Percentiles rank a stretch among this genome's conserved stretches.
Conservation (phyloP, 176 grass and related monocot species). For the Carex kokanica region DNA sequence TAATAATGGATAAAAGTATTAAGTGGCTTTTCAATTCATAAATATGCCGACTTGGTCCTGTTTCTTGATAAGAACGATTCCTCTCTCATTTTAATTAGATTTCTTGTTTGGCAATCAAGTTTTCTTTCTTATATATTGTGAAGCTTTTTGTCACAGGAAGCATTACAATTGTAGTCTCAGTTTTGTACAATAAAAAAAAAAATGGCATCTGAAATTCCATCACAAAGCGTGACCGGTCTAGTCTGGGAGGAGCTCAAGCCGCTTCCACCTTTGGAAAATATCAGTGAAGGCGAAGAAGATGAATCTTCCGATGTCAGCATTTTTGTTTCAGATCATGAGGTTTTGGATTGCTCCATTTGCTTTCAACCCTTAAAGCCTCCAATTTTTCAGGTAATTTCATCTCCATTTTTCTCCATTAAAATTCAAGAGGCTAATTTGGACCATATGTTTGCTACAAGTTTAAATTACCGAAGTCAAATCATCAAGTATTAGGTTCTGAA, state of each 20-base stretch:
- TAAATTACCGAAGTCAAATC: background rate
- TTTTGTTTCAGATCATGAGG: conserved; percentile 25
- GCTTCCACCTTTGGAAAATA: conserved; percentile 8
- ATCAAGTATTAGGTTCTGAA: no score
- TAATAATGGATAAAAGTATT: background rate
- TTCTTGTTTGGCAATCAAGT: background rate
- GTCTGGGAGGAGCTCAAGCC: background rate
- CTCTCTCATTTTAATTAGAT: background rate
- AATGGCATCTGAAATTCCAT: background rate
- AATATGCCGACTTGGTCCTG: background rate
- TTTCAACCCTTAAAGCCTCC: conserved; percentile 29
- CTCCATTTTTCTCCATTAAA: background rate
- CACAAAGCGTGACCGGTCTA: background rate
- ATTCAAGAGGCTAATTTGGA: background rate
- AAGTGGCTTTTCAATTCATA: background rate
- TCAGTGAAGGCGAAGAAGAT: background rate
- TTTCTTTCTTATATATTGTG: background rate
- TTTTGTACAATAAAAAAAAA: background rate
- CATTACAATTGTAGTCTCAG: background rate
- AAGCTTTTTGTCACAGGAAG: background rate
- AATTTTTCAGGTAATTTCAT: conserved; percentile 23
- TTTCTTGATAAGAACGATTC: background rate
- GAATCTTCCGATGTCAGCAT: conserved; percentile 26
- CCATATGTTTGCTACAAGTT: background rate
- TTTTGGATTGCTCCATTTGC: conserved; percentile 43